Base-by-base conservation (phyloP, 1,284 basidiomycete species). In the Tylopilus sp. region DNA sequence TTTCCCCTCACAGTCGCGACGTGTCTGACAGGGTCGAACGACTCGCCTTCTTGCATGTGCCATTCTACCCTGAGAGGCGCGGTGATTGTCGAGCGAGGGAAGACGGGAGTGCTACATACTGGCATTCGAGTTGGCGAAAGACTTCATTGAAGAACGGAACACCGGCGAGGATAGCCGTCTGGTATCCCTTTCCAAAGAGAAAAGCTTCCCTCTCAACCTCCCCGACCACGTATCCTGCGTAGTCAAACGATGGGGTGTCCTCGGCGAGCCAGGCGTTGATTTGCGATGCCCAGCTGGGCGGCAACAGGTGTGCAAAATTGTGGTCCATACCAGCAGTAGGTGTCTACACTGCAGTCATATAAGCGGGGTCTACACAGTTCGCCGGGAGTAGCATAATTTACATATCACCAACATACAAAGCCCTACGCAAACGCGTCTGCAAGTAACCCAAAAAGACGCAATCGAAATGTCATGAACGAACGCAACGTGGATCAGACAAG, bases 191-290 rank as follows among this genome's bases (percentile, higher is more conserved):
- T 49, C 94, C 94, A 61, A 92, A 81, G 26, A 99, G 80, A 62
- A 87, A 88, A 4, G 97, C 97, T 65, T 90, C 86, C 46, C 92
- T 85, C 41, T 79, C 73, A 7, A 80, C 86, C 61, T 98, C 95
- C 16, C 97, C 97, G 12, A 99, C 97, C 30, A 99, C 94, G 65
- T 90, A 98, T 2, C 97, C 97, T 31, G 90, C 96, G 66, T 93
- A 98, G 71, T 99, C 96, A 61, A 98, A 97, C 1, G 91, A 94
- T 2, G 96, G 97, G 0, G 89, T 92, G 67, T 99, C 96, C 70
- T 99, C 96, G 13, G 82, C 81, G 16, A 97, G 81, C 97, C 96
- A 99, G 15, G 70, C 72, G 2, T 79, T 72, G 45, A 99, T 80
- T 58, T 90, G 84, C 1, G 78, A 62, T 66, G 88, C 94, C 95